Evolutionary conservation across 2,329 filamentous ascomycete species (phyloP), one percentile per base, ranked within the genome.

Genomic region (Penicillium psychrosexuale): DNA sequence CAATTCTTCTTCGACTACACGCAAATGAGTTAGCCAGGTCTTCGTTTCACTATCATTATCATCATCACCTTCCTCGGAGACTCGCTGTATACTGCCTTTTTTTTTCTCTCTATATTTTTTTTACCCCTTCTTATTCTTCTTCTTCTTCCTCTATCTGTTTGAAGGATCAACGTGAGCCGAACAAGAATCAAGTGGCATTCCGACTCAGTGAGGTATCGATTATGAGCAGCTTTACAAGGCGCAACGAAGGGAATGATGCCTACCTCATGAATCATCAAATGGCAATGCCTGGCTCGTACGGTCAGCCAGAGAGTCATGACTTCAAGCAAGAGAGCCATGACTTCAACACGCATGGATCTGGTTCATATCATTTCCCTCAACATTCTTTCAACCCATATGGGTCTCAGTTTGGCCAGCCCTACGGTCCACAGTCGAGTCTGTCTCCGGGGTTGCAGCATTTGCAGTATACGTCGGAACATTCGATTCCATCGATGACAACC

Each of bases 141-240:
- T 22, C 12, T 24, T 24, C 38, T 33, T 13, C 9, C 12, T 46
- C 8, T 45, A 4, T 40, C 15, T 31, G 8, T 30, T 34, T 27
- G 43, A 34, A 24, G 28, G 31, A 19, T 5, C 30, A 22, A 34
- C 19, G 12, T 33, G 15, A 17, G 19, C 28, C 24, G 44, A 33
- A 53, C 11, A 28, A 37, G 27, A n/a, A 33, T 33, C 43, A 24
- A 27, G 17, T 22, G 28, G 17, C 9, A 27, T 48, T 28, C 19
- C 28, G 28, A 12, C 19, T 19, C 28, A n/a, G 11, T n/a, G n/a
- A 37, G 37, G 38, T 57, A 60, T 53, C 61, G 40, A 34, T 34
- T 13, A 76, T 77, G 74, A 74, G 69, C 62, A 71, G 67, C 43
- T 75, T 73, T 66, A 66, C 69, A 55, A 71, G 71, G 61, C 72